Base-by-base conservation (phyloP, 1,284 basidiomycete genomes). In the Inonotus hispidus region DNA sequence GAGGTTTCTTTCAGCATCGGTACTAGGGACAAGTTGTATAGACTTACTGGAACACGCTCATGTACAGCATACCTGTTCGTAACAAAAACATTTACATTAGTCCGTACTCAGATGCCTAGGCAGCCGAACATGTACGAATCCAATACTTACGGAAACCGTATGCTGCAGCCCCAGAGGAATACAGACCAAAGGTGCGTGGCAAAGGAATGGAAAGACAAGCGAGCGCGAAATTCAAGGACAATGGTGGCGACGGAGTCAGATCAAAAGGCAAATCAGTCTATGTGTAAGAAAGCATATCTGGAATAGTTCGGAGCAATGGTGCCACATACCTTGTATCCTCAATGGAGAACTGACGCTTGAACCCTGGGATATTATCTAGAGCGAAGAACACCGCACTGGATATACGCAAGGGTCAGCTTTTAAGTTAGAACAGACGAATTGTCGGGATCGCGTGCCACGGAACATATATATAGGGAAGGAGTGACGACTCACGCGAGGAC, bases 311-410 rank as follows among this genome's bases (percentile, higher is more conserved):
- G 29, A 35, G 32, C 7, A 16, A 10, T 52, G 16, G 50, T n/a
- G 25, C 8, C 53, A 75, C 85, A 60, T 68, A 90, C 79, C 90
- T 86, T 11, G 85, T 85, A 72, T 97, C 93, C 41, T 79, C 77
- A 13, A 95, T 75, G 0, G 91, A 93, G 73, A 97, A 97, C 59
- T 85, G 82, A 59, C 95, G 79, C 67, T 89, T 83, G 74, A 90
- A 96, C 3, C 95, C 95, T 52, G 87, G 77, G 1, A 93, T 79
- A 25, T 79, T 76, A 69, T 93, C 82, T 16, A 95, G 74, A 7
- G 83, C 79, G 69, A 86, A 84, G 70, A 93, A 88, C 0, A 84
- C 67, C 1, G 77, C 81, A 56, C 91, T 93, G 66, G 50, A 32
- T 32, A 63, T 5, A 65, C 14, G 46, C 6, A 21, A 23, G 43